These are phyloP conservation scores for Pisolithus tinctorius DNA, from an alignment of 768 basidiomycete genomes.

Conservation along the genomic window DNA sequence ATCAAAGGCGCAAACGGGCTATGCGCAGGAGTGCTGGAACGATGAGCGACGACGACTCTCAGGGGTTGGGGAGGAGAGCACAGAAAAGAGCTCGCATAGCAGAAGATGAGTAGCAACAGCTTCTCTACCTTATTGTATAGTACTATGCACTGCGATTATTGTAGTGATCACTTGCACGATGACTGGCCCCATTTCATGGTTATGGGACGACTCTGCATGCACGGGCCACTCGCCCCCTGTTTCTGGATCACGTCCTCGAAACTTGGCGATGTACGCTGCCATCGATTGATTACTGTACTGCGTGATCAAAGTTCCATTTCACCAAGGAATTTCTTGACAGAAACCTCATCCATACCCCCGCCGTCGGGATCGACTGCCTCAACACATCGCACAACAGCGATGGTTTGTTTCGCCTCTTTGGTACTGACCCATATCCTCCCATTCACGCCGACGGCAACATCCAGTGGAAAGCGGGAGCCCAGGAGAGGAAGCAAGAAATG, in stretches of 20 bases:
- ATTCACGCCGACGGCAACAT: constrained; percentile 86
- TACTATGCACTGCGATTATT: too few species aligned
- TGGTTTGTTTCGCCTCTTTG: constrained; percentile 64
- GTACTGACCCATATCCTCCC: constrained; percentile 87
- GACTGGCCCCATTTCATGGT: too few species aligned
- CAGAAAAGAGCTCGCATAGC: constrained; percentile 61
- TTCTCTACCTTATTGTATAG: background rate
- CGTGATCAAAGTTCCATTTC: constrained; percentile 33
- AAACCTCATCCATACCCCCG: constrained; percentile 50
- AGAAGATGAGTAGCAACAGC: constrained; percentile 50
- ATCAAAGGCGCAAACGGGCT: constrained; percentile 73
- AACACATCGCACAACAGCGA: constrained; percentile 72
- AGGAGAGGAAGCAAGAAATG: constrained; percentile 80
- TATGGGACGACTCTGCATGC: too few species aligned
- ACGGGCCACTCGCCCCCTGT: too few species aligned
- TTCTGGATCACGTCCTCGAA: too few species aligned
- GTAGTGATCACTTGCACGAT: too few species aligned
- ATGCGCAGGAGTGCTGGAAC: constrained; percentile 58
- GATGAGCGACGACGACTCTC: constrained; percentile 65
- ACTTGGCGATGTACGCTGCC: too few species aligned
- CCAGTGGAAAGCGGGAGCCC: constrained; percentile 78
- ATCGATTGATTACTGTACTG: too few species aligned
- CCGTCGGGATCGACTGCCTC: constrained; percentile 76
- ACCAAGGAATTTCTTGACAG: constrained; percentile 46
- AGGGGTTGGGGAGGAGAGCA: constrained; percentile 49